phyloP scores from a whole-genome alignment of 1,284 basidiomycete species.

The Ceratorhiza oryzae-sativae region DNA sequence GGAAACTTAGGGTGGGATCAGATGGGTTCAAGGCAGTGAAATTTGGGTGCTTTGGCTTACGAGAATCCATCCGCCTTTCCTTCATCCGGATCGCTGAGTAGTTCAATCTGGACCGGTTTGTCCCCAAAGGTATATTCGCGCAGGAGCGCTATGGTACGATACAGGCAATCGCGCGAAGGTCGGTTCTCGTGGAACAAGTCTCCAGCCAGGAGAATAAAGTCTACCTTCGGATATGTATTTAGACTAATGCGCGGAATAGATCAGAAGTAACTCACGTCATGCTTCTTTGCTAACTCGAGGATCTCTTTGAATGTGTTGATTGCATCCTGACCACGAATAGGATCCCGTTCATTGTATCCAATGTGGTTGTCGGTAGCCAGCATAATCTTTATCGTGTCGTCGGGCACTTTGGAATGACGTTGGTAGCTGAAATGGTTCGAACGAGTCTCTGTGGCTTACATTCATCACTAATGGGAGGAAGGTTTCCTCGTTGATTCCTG shows the following conservation, averaged over 20 bases:
- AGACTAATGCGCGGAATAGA: slow-evolving; percentile 12
- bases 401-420: slow-evolving; percentile 44
- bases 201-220: slow-evolving; percentile 92
- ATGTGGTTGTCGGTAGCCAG: slow-evolving; percentile 96
- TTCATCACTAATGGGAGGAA: slow-evolving; percentile 36
- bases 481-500: slow-evolving; percentile 4
- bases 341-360: slow-evolving; percentile 94
- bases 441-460: slow-evolving; percentile 1
- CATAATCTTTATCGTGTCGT: slow-evolving; percentile 81
- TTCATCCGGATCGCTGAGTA: slow-evolving; percentile 91
- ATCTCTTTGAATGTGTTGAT: slow-evolving; percentile 97
- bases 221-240: slow-evolving; percentile 64
- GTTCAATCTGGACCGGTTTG: slow-evolving; percentile 85
- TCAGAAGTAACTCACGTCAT: slow-evolving; percentile 66
- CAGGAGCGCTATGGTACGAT: slow-evolving; percentile 86
- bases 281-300: slow-evolving; percentile 85
- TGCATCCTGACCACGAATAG: slow-evolving; percentile 92
- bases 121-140: slow-evolving; percentile 91
- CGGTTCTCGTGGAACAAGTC: slow-evolving; percentile 99
- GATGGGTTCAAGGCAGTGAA: not conserved
- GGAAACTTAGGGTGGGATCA: slow-evolving; percentile 69
- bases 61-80: slow-evolving; percentile 84
- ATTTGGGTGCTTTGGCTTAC: slow-evolving; percentile 60
- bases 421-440: not conserved
- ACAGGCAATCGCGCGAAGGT: slow-evolving; percentile 88